These are phyloP conservation scores for Suillus clintonianus DNA, from an alignment of 768 basidiomycete species.

Conservation along the genomic window DNA sequence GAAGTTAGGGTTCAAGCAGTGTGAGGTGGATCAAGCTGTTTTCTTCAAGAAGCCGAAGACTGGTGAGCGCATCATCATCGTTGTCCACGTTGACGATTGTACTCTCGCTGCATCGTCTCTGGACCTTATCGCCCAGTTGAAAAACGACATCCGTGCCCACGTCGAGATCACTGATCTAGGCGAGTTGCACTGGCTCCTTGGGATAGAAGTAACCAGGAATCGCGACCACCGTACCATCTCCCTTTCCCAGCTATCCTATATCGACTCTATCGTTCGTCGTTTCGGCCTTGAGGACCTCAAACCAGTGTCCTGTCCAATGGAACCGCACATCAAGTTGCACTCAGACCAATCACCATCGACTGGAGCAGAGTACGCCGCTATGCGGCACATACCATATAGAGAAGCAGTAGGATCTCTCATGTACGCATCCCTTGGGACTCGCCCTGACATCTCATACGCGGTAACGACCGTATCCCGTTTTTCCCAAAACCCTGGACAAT, in stretches of 20 bases:
- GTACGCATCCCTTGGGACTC: too few relatives aligned
- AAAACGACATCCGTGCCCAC: constrained; percentile 19
- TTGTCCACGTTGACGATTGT: constrained; percentile 36
- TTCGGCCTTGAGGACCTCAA: constrained; percentile 2
- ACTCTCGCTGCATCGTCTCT: constrained; percentile 22
- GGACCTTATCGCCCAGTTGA: neutral
- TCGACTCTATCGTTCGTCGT: neutral
- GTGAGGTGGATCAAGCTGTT: constrained; percentile 23
- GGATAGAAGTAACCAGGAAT: constrained; percentile 30
- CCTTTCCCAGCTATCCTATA: constrained; percentile 8
- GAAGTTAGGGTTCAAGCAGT: constrained; percentile 5
- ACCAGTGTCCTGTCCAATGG: too few relatives aligned
- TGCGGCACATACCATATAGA: too few relatives aligned
- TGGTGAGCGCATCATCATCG: constrained; percentile 6
- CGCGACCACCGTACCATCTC: constrained; percentile 19
- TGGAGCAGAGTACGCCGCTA: too few relatives aligned
- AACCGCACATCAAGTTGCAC: too few relatives aligned
- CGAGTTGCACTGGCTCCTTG: constrained; percentile 29
- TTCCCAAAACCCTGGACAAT: too few relatives aligned
- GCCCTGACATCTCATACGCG: too few relatives aligned
- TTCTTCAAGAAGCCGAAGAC: constrained; percentile 24
- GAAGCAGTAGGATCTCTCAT: too few relatives aligned
- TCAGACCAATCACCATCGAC: too few relatives aligned
- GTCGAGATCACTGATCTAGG: constrained; percentile 36
- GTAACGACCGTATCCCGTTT: too few relatives aligned